These are phyloP conservation scores for Aspergillus fischeri DNA, from an alignment of 2,329 filamentous ascomycete genomes.

Conservation along the genomic window DNA sequence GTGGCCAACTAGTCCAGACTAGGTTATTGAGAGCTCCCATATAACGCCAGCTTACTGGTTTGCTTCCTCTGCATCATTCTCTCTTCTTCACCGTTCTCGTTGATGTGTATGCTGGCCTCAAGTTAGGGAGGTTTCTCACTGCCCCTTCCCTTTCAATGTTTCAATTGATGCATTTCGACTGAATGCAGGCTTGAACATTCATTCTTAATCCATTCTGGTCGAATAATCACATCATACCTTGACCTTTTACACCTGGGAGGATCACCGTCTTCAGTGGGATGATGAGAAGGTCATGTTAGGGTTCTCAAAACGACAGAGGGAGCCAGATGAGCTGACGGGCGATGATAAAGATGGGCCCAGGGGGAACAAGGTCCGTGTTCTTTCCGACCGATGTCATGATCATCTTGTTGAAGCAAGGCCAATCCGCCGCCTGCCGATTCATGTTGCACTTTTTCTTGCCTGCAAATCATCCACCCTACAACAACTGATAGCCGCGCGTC, in stretches of 20 bases:
- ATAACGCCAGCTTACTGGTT: neutral
- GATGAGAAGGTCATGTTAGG: slow-evolving; percentile 17
- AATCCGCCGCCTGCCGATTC: neutral
- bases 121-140: neutral
- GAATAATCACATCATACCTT: neutral
- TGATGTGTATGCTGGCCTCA: neutral
- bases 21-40: neutral
- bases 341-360: slow-evolving; percentile 47
- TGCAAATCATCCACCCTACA: neutral
- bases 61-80: neutral
- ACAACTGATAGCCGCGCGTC: slow-evolving; percentile 6
- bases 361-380: slow-evolving; percentile 24
- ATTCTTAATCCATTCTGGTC: neutral
- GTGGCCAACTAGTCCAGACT: neutral
- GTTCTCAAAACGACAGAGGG: slow-evolving; percentile 24
- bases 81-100: neutral
- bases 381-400: neutral
- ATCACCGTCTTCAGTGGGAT: neutral
- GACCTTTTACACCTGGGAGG: neutral
- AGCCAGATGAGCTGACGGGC: slow-evolving; percentile 57
- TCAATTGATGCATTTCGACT: neutral
- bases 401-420: neutral
- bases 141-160: neutral
- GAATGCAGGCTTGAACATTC: neutral
- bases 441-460: neutral